Evolutionary conservation across 805 yeast genomes (phyloP), one percentile per base, ranked within the genome.

Genomic region (Lachancea lanzarotensis): DNA sequence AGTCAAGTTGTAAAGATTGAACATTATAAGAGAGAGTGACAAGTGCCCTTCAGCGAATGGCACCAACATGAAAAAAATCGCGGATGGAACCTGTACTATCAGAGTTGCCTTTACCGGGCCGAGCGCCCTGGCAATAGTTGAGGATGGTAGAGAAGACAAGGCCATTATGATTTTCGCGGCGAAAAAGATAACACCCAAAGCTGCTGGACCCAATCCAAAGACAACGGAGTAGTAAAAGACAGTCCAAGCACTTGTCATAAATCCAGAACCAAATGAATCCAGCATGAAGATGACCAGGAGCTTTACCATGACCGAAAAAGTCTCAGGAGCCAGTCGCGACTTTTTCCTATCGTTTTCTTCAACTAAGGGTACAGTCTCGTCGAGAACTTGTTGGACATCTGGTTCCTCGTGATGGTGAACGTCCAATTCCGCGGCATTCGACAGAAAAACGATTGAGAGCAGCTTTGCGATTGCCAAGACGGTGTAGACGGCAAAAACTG

Each of bases 201-300:
- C 62, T 0, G 81, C 66, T 2, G 89, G 79, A 1, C 79, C 62
- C 25, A 78, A 64, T 1, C 61, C 52, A 53, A 82, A 88, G 12
- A 68, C 62, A 30, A 72, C 73, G 45, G 79, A 76, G 68, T 86
- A 82, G 64, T 85, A 89, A 60, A 82, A 89, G 33, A 88, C 87
- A 35, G 84, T 73, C 96, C 96, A 90, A 1, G 95, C 83, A 37
- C 81, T 71, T 2, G 95, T 81, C 88, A 88, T 84, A 63, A 89
- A 84, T 1, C 96, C 96, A 51, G 79, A 80, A 0, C 95, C 96
- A 40, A 89, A 72, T 1, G 96, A 87, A 62, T 89, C 97, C 26
- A 86, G 57, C 80, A 86, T 85, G 58, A 89, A 90, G 15, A 82
- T 72, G 6, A 74, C 60, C 19, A 82, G 63, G 4, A 83, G 65